Conservation (phyloP, 148 eudicot species). For the Camellia japonica region DNA sequence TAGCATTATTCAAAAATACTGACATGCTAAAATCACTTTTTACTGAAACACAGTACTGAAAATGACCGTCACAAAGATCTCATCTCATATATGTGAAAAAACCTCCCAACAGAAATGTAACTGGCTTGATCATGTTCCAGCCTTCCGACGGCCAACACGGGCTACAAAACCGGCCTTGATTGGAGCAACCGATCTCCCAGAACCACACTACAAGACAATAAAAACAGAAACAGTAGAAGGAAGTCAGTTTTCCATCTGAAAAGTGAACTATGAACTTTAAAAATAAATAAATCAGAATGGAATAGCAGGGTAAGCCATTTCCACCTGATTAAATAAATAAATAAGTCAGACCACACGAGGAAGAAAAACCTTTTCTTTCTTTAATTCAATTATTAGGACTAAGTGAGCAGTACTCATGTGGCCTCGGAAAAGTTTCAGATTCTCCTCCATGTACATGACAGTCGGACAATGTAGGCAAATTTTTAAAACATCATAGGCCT, state of each 20-base stretch:
- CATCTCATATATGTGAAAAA: neutral
- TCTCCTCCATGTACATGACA: neutral
- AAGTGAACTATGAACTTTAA: neutral
- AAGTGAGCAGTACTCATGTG: neutral
- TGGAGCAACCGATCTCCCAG: constrained; percentile 64
- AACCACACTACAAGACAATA: constrained; percentile 53
- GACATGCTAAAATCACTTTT: neutral
- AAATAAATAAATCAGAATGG: neutral
- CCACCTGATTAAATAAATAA: neutral
- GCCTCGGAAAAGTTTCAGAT: constrained; percentile 3
- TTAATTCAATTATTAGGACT: neutral
- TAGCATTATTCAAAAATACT: neutral
- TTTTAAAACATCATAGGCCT: constrained; percentile 9
- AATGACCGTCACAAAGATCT: neutral
- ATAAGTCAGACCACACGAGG: neutral
- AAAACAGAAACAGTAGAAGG: neutral
- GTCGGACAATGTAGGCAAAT: constrained; percentile 30
- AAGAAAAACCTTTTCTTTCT: neutral
- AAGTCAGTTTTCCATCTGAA: neutral
- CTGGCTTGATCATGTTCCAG: constrained; percentile 28
- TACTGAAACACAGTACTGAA: neutral
- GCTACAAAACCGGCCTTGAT: constrained; percentile 57
- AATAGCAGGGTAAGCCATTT: neutral
- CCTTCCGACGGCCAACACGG: constrained; percentile 51
- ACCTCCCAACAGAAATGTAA: neutral